Evolutionary conservation across 129 eudicot genomes (phyloP), one percentile per base, ranked within the genome.

Genomic region (Saussurea involucrata): DNA sequence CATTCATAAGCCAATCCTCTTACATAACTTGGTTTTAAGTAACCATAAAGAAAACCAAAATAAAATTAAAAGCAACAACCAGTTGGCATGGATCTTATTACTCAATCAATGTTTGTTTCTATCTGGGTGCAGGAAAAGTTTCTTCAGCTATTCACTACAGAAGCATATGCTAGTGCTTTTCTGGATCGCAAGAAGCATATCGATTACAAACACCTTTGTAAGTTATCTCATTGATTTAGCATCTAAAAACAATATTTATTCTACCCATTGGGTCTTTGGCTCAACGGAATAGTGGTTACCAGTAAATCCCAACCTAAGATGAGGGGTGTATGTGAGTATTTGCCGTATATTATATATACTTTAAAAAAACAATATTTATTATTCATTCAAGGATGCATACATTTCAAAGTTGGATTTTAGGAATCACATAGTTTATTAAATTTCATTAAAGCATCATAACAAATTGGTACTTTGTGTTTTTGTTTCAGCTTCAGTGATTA

Each of bases 131-230:
- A 92, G 98, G 98, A 92, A 76, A 90, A 88, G 80, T 92, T 92
- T 88, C 96, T 92, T 67, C 87, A 92, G 79, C 78, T 86, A 34
- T 86, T 86, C 76, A 67, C 86, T 12, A 85, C 66, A 72, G 98
- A 92, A 87, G 90, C 98, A 66, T 88, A 86, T 83, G 84, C 91
- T 36, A 75, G 80, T 78, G 87, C 93, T 57, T 86, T 78, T 81
- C 82, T 81, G 32, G 98, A 90, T 55, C 83, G 37, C 55, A 92
- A 88, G 84, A 88, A 82, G 37, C 44, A 74, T 40, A 74, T 85
- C 28, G 88, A 78, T 71, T 90, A 90, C 85, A 80, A 90, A 55
- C 96, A 90, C 76, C 81, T 92, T 55, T 81, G 98, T 92, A 88
- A 76, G 82, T 55, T 61, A 53, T 60, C 25, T 60, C 65, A 8